Base-by-base conservation (phyloP, 1,284 basidiomycete genomes). In the Mycocalia duriaeana region DNA sequence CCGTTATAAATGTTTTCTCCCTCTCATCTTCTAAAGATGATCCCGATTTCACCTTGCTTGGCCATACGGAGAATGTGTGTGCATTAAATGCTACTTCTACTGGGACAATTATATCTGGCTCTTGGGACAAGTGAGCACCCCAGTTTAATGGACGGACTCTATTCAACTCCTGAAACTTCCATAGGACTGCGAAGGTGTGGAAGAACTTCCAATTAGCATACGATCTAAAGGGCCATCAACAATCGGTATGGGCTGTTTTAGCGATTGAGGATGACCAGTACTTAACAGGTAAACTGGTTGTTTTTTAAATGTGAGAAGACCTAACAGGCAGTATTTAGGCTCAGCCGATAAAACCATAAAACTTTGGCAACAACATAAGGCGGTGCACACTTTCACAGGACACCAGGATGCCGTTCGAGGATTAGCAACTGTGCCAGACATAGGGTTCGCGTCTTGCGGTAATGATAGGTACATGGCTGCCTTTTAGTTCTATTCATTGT, bases 271-370 rank as follows among this genome's bases (percentile, higher is more conserved):
- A 88, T 44, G 83, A 87, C 6, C 78, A 85, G 51, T 85, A 85
- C 52, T 66, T 98, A 55, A 97, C 95, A 24, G 94, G 91, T 85
- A 53, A 53, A 31, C 31, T 23, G 43, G 16, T 40, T 38, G n/a
- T n/a, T n/a, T n/a, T n/a, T n/a, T n/a, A n/a, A n/a, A n/a, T n/a
- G n/a, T n/a, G n/a, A n/a, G n/a, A n/a, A n/a, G n/a, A n/a, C n/a
- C n/a, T n/a, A n/a, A n/a, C n/a, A n/a, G n/a, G n/a, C n/a, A 8
- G 22, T 38, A 38, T 45, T 25, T 58, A 92, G 95, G 85, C 40
- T 95, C 94, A 22, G 96, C 96, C 40, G 96, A 99, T 70, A 96
- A 90, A 70, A 87, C 88, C 14, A 94, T 99, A 63, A 89, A 86
- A 54, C 71, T 95, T 8, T 98, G 94, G 89, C 72, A 82, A 45